phyloP scores from a whole-genome alignment of 2,329 filamentous ascomycete species.

The Fusarium foetens region DNA sequence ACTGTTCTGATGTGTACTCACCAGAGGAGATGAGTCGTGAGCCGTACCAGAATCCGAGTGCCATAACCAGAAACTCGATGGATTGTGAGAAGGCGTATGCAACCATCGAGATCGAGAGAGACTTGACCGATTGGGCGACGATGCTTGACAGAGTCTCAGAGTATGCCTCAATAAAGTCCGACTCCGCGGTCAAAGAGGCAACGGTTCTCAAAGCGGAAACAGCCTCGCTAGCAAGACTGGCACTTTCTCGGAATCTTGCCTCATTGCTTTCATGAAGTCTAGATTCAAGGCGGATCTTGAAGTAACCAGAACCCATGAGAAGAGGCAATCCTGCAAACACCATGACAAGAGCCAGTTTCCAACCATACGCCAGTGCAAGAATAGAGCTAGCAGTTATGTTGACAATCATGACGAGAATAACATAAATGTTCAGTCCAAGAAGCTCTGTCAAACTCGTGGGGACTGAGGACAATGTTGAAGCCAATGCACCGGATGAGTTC shows the following conservation, averaged over 20 bases:
- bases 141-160: constrained; percentile 45
- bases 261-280: constrained; percentile 51
- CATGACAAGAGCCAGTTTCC: constrained; percentile 58
- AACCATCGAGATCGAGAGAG: constrained; percentile 17
- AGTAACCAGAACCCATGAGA: constrained; percentile 53
- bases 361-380: constrained; percentile 54
- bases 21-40: constrained; percentile 34
- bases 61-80: constrained; percentile 47
- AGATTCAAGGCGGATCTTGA: constrained; percentile 56
- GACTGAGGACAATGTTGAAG: constrained; percentile 45
- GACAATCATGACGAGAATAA: constrained; percentile 55
- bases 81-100: constrained; percentile 38
- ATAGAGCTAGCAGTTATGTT: constrained; percentile 53
- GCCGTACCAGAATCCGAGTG: constrained; percentile 52
- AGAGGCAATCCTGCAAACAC: constrained; percentile 55
- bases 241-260: constrained; percentile 52
- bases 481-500: constrained; percentile 49
- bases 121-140: constrained; percentile 26
- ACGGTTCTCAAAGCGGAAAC: constrained; percentile 58
- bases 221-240: constrained; percentile 58
- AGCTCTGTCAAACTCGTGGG: constrained; percentile 58
- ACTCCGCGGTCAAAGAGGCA: constrained; percentile 52
- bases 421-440: constrained; percentile 54
- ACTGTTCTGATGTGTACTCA: constrained; percentile 53
- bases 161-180: constrained; percentile 49